Evolutionary conservation across 371 early-diverging fungal species (phyloP), one percentile per base, ranked within the genome.

Genomic region (Lichtheimia hyalospora): DNA sequence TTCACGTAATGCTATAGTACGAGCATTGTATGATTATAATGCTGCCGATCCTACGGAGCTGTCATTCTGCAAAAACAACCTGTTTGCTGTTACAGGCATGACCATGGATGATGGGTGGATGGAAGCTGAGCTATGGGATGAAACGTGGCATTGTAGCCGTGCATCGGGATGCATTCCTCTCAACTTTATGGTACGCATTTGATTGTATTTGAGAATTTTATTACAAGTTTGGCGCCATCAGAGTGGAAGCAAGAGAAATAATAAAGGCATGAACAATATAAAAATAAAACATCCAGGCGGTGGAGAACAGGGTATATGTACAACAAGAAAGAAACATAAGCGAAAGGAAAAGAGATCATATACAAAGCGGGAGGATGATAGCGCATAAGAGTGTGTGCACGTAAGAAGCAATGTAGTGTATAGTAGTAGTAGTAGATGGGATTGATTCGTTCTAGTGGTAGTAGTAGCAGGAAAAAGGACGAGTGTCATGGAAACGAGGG

Each of bases 11-110:
- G 10, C 2, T 14, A 14, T 64, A 79, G 79, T 67, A 23, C 70
- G 69, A 18, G 70, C 76, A 2, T 67, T 68, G n/a, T 73, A 66
- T 48, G 73, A 74, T 50, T 74, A 76, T 57, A 20, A 28, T 16
- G 69, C 73, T 7, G 54, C 61, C 4, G 77, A 69, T 42, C 54
- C 49, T 1, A 63, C 61, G 13, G 80, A 76, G 27, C 23, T 79
- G 1, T 57, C 71, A 1, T 75, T 79, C 39, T 57, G 54, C 16
- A 57, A 66, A 0, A 57, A 66, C 16, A 66, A 53, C 21, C 20
- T 64, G n/a, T 57, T 71, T 43, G 71, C 68, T 13, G 54, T 71
- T 10, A 51, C 55, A 3, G 61, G 63, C 15, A 34, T 27, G 24
- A 60, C 67, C 13, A 34, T 16, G 15, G 62, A 65, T 48, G 61